phyloP scores from a whole-genome alignment of 2,329 filamentous ascomycete species.

The Claviceps sp. region DNA sequence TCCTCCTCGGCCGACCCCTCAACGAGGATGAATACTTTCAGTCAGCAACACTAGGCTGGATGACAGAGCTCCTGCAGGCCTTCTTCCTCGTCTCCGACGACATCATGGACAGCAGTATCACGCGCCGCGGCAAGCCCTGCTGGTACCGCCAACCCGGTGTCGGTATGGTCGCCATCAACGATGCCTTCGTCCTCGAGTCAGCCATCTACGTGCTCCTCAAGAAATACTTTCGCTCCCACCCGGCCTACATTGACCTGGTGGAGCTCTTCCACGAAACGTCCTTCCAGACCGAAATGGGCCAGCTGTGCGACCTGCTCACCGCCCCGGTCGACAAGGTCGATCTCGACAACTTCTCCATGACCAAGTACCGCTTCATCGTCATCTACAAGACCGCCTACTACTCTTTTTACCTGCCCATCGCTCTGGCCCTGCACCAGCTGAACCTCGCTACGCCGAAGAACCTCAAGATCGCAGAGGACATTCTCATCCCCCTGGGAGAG shows the following conservation, averaged over 20 bases:
- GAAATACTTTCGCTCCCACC: constrained; percentile 82
- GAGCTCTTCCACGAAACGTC: constrained; percentile 95
- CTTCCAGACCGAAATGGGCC: constrained; percentile 89
- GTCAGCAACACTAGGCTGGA: constrained; percentile 81
- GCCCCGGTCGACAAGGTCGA: constrained; percentile 89
- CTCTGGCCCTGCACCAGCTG: constrained; percentile 74
- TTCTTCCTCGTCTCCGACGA: constrained; percentile 98
- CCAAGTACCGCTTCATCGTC: constrained; percentile 97
- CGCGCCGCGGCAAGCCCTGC: constrained; percentile 84
- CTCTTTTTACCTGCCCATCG: constrained; percentile 96
- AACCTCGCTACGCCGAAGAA: constrained; percentile 78
- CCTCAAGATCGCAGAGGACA: constrained; percentile 77
- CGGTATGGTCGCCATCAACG: constrained; percentile 96
- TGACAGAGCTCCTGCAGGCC: constrained; percentile 94
- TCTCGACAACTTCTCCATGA: constrained; percentile 86
- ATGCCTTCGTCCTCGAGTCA: constrained; percentile 88
- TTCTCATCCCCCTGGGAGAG: constrained; percentile 92
- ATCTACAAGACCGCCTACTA: constrained; percentile 99
- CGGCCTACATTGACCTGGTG: constrained; percentile 77
- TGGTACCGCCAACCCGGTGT: constrained; percentile 89
- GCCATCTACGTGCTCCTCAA: constrained; percentile 84
- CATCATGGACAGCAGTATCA: constrained; percentile 96
- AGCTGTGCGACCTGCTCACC: constrained; percentile 87
- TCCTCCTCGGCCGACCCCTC: constrained; percentile 61
- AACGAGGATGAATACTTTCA: constrained; percentile 76